Evolutionary conservation across 257 asterid species (phyloP).

Genomic region (Nicotiana tabacum): DNA sequence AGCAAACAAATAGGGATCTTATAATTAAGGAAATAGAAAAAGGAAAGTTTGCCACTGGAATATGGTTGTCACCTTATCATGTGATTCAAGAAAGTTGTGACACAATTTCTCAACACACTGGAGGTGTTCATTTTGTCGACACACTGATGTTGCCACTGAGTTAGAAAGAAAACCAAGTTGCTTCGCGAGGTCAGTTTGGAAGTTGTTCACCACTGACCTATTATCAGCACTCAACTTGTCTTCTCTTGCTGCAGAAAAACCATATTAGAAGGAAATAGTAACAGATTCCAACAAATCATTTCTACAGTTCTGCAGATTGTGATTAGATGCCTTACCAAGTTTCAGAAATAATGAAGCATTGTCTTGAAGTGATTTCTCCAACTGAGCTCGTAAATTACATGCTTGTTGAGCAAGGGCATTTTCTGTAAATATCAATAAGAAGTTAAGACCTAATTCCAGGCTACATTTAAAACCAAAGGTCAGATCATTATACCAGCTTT

Average conservation of each 20-base stretch:
- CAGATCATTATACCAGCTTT: constrained; percentile 44
- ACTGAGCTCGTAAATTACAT: constrained; percentile 64
- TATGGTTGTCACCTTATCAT: constrained; percentile 45
- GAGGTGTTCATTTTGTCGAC: constrained; percentile 62
- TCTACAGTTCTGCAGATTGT: background rate
- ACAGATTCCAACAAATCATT: background rate
- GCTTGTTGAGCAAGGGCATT: constrained; percentile 83
- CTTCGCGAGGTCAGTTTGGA: constrained; percentile 57
- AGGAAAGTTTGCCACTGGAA: constrained; percentile 9
- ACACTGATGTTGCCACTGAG: constrained; percentile 47
- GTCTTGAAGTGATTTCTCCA: constrained; percentile 69
- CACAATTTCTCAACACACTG: constrained; percentile 60
- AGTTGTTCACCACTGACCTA: constrained; percentile 52
- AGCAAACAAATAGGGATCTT: background rate
- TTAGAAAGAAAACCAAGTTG: constrained; percentile 57
- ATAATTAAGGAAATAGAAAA: background rate
- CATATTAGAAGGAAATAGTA: background rate
- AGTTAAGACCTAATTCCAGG: background rate
- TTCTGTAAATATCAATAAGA: constrained; percentile 30
- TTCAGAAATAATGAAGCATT: constrained; percentile 56
- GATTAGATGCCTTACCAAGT: constrained; percentile 40
- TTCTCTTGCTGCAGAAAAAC: constrained; percentile 53
- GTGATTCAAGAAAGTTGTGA: constrained; percentile 51
- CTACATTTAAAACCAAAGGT: background rate
- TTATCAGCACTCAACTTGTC: constrained; percentile 64